phyloP scores from a whole-genome alignment of 176 grass and related monocot genomes.

The Poa annua region DNA sequence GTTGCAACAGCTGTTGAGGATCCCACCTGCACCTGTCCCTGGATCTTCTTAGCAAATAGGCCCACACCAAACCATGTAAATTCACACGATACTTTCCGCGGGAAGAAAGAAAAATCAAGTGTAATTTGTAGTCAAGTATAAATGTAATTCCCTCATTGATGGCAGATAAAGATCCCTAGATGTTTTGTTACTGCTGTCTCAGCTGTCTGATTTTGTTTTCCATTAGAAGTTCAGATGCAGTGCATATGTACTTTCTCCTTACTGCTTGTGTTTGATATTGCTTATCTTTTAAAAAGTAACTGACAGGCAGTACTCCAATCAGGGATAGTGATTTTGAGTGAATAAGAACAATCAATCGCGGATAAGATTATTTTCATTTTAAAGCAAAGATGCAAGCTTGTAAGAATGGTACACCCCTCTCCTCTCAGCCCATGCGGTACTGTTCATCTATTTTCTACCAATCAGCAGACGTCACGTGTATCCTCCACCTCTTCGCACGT shows the following conservation, averaged over 20 bases:
- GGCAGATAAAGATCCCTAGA: constrained; percentile 39
- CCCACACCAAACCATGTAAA: constrained; percentile 52
- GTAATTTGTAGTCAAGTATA: constrained; percentile 43
- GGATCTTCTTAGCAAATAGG: constrained; percentile 45
- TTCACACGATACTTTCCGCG: constrained; percentile 47
- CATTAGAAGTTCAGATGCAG: background rate
- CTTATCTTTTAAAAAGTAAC: background rate
- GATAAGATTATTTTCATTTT: background rate
- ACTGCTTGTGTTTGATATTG: background rate
- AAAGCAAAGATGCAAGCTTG: background rate
- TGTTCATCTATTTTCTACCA: too few relatives aligned
- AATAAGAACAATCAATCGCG: background rate
- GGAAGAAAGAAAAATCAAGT: constrained; percentile 36
- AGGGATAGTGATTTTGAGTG: background rate
- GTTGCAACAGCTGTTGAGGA: constrained; percentile 79
- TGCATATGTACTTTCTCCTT: background rate
- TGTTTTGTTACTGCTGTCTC: background rate
- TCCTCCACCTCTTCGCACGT: too few relatives aligned
- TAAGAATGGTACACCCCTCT: too few relatives aligned
- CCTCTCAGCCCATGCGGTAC: too few relatives aligned
- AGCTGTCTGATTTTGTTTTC: background rate
- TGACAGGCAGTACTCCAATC: background rate
- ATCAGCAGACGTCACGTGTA: too few relatives aligned
- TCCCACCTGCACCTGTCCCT: constrained; percentile 36
- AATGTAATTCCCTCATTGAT: constrained; percentile 41